Conservation (phyloP, 192 early-diverging fungal genomes). For the Coemansia aciculifera region DNA sequence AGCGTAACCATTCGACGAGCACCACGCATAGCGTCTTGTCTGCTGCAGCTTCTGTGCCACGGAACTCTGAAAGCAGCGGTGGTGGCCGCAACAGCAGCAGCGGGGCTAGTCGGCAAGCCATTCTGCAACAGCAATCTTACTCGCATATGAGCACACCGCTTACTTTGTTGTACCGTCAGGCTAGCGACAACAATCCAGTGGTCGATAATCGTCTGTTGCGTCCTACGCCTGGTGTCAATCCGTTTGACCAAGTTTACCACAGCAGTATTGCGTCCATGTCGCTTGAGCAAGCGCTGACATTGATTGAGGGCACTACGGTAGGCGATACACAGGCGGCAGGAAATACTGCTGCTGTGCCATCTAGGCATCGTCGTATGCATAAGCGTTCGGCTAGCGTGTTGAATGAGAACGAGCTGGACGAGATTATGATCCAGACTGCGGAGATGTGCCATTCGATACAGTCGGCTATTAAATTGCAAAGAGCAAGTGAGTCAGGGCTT, state of each 20-base stretch:
- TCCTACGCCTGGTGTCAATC: conserved; percentile 11
- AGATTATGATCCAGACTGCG: conserved; percentile 50
- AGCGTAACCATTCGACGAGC: conserved; percentile 24
- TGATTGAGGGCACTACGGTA: conserved; percentile 29
- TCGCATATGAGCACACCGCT: conserved; percentile 5
- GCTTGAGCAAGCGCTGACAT: conserved; percentile 42
- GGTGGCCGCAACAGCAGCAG: conserved; percentile 6
- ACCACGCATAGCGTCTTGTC: conserved; percentile 22
- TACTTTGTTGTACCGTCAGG: conserved; percentile 3
- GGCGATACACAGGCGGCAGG: background rate
- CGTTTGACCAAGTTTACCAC: conserved; percentile 39
- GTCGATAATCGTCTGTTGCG: conserved; percentile 5
- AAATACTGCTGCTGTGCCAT: background rate
- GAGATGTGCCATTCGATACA: conserved; percentile 54
- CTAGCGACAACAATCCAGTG: conserved; percentile 5
- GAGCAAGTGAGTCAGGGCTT: conserved; percentile 34
- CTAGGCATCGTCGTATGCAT: conserved; percentile 34
- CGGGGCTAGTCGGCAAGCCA: conserved; percentile 3
- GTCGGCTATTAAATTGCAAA: conserved; percentile 39
- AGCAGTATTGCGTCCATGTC: conserved; percentile 33
- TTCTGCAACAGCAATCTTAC: conserved; percentile 3
- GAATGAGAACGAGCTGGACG: conserved; percentile 41
- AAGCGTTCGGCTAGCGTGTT: conserved; percentile 42
- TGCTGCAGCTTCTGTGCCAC: background rate
- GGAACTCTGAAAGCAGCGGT: conserved; percentile 29